Evolutionary conservation across 2,329 filamentous ascomycete genomes (phyloP).

Genomic region (Pseudohalonectria lignicola): DNA sequence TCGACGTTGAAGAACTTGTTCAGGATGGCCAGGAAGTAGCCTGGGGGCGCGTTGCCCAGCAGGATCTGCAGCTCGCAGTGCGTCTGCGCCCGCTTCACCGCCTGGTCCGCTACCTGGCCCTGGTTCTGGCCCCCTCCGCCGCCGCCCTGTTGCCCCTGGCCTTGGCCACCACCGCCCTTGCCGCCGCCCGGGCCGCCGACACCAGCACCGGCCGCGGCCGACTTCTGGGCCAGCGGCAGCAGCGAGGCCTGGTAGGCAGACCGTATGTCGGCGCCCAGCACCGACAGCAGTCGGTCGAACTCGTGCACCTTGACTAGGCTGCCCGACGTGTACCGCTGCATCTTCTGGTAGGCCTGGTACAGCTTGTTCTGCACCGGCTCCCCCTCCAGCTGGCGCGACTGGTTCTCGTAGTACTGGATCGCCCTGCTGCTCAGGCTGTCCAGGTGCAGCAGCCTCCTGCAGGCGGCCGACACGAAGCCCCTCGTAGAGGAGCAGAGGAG

Average conservation of each 20-base stretch:
- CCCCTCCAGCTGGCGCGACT: slow-evolving; percentile 21
- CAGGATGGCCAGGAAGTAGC: slow-evolving; percentile 43
- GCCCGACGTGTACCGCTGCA: slow-evolving; percentile 37
- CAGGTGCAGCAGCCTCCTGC: slow-evolving; percentile 50
- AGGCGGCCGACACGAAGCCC: slow-evolving; percentile 58
- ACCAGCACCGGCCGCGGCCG: slow-evolving; percentile 30
- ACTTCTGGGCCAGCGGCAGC: slow-evolving; percentile 33
- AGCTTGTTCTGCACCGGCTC: slow-evolving; percentile 32
- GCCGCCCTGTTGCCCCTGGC: slow-evolving; percentile 10
- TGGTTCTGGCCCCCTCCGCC: slow-evolving; percentile 11
- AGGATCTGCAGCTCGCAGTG: slow-evolving; percentile 42
- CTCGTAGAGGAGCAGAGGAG: slow-evolving; percentile 66
- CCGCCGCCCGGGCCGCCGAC: no score
- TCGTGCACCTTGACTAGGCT: slow-evolving; percentile 47
- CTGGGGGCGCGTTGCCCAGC: slow-evolving; percentile 32
- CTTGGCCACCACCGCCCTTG: no score
- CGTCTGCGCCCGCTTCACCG: slow-evolving; percentile 32
- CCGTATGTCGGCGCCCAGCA: slow-evolving; percentile 37
- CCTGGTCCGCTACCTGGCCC: slow-evolving; percentile 25
- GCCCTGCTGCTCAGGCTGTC: slow-evolving; percentile 36
- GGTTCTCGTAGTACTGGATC: slow-evolving; percentile 36
- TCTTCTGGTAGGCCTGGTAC: slow-evolving; percentile 42
- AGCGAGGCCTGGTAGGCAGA: slow-evolving; percentile 35
- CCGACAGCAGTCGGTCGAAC: slow-evolving; percentile 49
- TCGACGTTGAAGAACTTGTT: slow-evolving; percentile 52